Conservation (phyloP, 805 yeast genomes). For the Candida rishiriensis region DNA sequence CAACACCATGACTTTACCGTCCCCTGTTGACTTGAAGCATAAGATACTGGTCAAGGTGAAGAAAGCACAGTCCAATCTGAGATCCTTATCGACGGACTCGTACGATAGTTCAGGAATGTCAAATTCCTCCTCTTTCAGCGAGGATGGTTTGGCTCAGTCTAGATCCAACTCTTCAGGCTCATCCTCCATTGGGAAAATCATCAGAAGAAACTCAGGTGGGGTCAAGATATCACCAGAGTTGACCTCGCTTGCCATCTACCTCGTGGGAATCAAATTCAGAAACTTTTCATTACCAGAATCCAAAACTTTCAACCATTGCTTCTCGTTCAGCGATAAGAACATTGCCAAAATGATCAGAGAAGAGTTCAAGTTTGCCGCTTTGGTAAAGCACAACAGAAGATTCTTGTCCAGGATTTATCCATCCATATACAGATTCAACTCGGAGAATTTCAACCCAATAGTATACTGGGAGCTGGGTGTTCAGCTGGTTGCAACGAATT, state of each 20-base stretch:
- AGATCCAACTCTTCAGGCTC: conserved; percentile 3
- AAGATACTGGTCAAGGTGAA: conserved; percentile 77
- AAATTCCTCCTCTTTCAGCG: conserved; percentile 30
- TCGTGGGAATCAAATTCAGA: conserved; percentile 71
- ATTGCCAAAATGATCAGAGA: conserved; percentile 63
- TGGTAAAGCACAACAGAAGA: conserved; percentile 72
- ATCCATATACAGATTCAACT: conserved; percentile 65
- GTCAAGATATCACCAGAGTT: conserved; percentile 38
- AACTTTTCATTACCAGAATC: conserved; percentile 86
- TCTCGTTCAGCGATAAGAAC: conserved; percentile 78
- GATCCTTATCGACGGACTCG: conserved; percentile 4
- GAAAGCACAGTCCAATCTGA: conserved; percentile 31
- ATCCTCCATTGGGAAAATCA: conserved; percentile 19
- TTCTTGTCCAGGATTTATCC: conserved; percentile 87
- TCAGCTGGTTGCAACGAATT: conserved; percentile 94
- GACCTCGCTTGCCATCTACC: conserved; percentile 62
- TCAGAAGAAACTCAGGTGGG: conserved; percentile 13
- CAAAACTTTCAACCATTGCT: conserved; percentile 73
- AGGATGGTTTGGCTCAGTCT: conserved; percentile 15
- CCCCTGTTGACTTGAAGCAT: conserved; percentile 70
- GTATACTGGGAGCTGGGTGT: conserved; percentile 79
- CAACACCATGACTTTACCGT: conserved; percentile 43
- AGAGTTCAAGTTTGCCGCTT: conserved; percentile 44
- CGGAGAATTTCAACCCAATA: conserved; percentile 79
- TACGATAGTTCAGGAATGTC: conserved; percentile 19